Percentiles rank a stretch among this genome's conserved stretches.
These are phyloP conservation scores for Rhodotorula kratochvilovae DNA, from an alignment of 768 basidiomycete genomes.

Conservation along the genomic window DNA sequence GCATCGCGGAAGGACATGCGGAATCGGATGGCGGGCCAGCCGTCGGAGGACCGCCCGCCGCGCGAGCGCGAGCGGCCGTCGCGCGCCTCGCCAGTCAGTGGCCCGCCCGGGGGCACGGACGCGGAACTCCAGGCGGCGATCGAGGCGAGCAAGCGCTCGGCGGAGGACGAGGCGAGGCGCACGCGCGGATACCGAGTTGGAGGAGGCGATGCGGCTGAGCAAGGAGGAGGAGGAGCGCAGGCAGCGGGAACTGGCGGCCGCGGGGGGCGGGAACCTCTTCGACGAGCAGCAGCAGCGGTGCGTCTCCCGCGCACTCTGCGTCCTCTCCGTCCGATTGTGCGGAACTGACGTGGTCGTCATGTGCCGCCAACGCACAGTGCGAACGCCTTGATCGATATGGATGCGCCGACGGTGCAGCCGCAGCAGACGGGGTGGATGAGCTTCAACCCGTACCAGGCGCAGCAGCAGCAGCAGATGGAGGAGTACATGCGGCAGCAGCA, in stretches of 20 bases:
- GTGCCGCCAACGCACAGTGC: too few species aligned
- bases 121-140: conserved; percentile 81
- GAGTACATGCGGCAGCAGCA: conserved; percentile 63
- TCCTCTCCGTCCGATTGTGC: conserved; percentile 14
- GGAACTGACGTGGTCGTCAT: too few species aligned
- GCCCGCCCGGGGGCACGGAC: conserved; percentile 59
- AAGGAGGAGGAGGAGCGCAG: conserved; percentile 83
- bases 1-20: conserved; percentile 82
- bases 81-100: neutral
- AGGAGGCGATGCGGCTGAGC: conserved; percentile 74
- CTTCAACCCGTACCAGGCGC: conserved; percentile 71
- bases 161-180: conserved; percentile 60
- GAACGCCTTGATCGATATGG: conserved; percentile 41
- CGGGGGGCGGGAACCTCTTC: conserved; percentile 70
- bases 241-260: conserved; percentile 64
- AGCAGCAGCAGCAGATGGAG: conserved; percentile 42
- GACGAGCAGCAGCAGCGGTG: conserved; percentile 83
- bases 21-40: conserved; percentile 69
- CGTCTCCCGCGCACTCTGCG: conserved; percentile 5
- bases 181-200: conserved; percentile 70
- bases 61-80: conserved; percentile 31
- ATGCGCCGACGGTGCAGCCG: conserved; percentile 59
- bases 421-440: conserved; percentile 59
- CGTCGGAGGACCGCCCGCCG: conserved; percentile 45
- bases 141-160: conserved; percentile 78